These are phyloP conservation scores for Astragalus membranaceus DNA, from an alignment of 306 rosid genomes.

Conservation along the genomic window DNA sequence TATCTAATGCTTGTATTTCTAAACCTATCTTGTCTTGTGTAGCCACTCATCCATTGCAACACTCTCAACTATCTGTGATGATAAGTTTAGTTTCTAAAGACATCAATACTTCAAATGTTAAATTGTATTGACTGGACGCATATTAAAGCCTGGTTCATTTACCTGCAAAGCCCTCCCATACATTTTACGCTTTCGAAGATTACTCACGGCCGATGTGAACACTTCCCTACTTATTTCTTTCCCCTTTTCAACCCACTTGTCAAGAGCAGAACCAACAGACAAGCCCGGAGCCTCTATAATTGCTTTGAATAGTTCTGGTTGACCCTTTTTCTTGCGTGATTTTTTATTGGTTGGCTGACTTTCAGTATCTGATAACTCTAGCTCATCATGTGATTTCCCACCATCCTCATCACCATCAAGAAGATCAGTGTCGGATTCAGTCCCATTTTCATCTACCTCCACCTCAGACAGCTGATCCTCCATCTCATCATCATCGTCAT, in stretches of 20 bases:
- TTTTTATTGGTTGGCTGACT: constrained; percentile 22
- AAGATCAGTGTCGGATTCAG: constrained; percentile 32
- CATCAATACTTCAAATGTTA: neutral
- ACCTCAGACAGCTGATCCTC: constrained; percentile 58
- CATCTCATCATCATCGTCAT: constrained; percentile 35
- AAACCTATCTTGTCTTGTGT: neutral
- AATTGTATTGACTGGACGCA: neutral
- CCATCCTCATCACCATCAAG: constrained; percentile 32
- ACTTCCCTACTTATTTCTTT: constrained; percentile 42
- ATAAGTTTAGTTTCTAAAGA: neutral
- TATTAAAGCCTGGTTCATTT: neutral
- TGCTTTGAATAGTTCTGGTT: constrained; percentile 41
- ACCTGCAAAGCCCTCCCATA: constrained; percentile 83
- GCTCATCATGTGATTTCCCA: constrained; percentile 32
- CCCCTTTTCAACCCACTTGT: constrained; percentile 69
- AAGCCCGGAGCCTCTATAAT: constrained; percentile 30
- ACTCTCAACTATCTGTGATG: neutral
- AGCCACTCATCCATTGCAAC: neutral
- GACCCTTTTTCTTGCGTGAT: neutral
- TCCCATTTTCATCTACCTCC: constrained; percentile 25
- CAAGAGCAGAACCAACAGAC: constrained; percentile 40
- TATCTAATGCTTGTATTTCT: neutral
- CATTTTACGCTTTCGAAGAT: constrained; percentile 57
- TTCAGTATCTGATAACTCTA: constrained; percentile 41
- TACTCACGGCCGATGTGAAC: constrained; percentile 31